Conservation (phyloP, 352 stramenopile species). For the Pythium monospermum region DNA sequence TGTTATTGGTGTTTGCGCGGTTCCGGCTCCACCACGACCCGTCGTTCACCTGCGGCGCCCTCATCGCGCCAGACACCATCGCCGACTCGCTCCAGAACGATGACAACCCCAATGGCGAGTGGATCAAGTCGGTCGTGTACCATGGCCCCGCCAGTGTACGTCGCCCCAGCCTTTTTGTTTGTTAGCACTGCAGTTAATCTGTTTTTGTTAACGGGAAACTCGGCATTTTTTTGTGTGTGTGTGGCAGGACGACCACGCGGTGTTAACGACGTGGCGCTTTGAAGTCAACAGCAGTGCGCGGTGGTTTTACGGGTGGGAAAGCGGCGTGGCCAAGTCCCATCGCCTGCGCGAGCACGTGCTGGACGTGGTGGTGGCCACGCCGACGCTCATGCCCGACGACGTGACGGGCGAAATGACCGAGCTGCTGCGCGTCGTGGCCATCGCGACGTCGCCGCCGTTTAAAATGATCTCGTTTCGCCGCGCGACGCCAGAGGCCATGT, state of each 20-base stretch:
- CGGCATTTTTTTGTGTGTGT: not conserved
- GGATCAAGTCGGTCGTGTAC: constrained; percentile 32
- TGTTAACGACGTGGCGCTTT: constrained; percentile 20
- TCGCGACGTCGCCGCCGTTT: constrained; percentile 8
- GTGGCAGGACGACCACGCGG: not conserved
- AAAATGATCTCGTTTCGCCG: constrained; percentile 19
- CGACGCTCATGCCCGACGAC: not conserved
- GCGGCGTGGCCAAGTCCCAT: constrained; percentile 47
- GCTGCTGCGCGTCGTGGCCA: constrained; percentile 4
- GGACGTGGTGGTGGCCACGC: constrained; percentile 15
- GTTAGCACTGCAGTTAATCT: too few relatives aligned
- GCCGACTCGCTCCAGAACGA: constrained; percentile 36
- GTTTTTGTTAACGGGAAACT: too few relatives aligned
- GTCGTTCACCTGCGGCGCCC: constrained; percentile 13
- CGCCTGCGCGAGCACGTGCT: constrained; percentile 49
- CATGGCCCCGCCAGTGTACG: constrained; percentile 13
- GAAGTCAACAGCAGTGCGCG: constrained; percentile 42
- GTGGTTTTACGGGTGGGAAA: constrained; percentile 74
- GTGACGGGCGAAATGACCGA: not conserved
- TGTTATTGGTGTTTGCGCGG: constrained; percentile 35
- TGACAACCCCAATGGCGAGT: constrained; percentile 45
- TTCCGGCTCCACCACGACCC: constrained; percentile 32
- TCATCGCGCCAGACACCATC: constrained; percentile 15
- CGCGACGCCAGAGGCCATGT: constrained; percentile 11
- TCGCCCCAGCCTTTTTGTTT: not conserved